phyloP scores from a whole-genome alignment of 108 stramenopile species.

The Cyclotella atomus region DNA sequence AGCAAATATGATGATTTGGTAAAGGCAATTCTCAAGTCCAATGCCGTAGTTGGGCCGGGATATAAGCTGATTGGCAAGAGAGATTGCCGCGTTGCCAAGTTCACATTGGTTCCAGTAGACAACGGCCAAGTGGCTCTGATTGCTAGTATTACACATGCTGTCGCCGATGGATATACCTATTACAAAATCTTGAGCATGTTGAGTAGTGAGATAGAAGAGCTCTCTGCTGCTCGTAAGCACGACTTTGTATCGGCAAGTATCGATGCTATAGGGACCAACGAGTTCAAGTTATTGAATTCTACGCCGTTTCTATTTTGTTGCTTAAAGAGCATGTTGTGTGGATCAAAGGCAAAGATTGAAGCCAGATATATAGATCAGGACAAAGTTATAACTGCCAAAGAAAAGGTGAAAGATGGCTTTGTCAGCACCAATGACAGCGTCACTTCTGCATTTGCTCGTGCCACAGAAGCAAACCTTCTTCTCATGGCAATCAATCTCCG shows the following conservation, averaged over 20 bases:
- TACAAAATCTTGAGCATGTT: conserved; percentile 37
- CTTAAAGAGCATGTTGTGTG: conserved; percentile 18
- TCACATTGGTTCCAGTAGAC: conserved; percentile 11
- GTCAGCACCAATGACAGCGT: conserved; percentile 26
- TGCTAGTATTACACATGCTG: conserved; percentile 23
- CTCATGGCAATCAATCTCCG: conserved; percentile 30
- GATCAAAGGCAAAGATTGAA: conserved; percentile 9
- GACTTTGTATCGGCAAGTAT: conserved; percentile 20
- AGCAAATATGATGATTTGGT: conserved; percentile 12
- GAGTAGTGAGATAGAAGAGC: conserved; percentile 10
- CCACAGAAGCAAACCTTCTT: conserved; percentile 9
- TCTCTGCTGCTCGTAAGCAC: conserved; percentile 13
- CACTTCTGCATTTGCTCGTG: conserved; percentile 18
- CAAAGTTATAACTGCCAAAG: conserved; percentile 6
- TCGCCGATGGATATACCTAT: conserved; percentile 28
- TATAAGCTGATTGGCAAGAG: conserved; percentile 25
- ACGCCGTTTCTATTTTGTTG: conserved; percentile 7
- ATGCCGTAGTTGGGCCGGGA: conserved; percentile 15
- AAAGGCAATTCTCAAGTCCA: conserved; percentile 1
- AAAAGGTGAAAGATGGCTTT: neutral
- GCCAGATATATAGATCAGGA: conserved; percentile 15
- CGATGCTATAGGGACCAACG: conserved; percentile 16
- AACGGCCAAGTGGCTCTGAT: conserved; percentile 22
- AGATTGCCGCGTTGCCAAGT: conserved; percentile 19
- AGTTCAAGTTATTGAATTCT: neutral